phyloP scores from a whole-genome alignment of 306 rosid species.

The Acacia crassicarpa region DNA sequence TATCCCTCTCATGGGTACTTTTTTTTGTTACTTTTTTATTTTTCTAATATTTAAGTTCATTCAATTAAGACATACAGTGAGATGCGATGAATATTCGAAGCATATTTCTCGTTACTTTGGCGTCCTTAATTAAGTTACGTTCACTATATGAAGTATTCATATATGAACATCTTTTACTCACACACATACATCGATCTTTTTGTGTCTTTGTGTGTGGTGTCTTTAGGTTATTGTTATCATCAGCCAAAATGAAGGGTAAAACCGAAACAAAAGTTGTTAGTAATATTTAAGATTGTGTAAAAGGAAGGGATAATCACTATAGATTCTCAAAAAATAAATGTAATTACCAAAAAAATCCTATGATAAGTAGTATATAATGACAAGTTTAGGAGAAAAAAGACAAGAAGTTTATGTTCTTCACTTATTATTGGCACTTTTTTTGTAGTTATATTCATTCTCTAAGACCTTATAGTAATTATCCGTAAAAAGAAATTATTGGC shows the following conservation, averaged over 20 bases:
- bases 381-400: no score
- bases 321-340: no score
- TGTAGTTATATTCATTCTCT: no score
- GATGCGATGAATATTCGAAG: conserved; percentile 39
- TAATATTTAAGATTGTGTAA: not conserved
- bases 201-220: not conserved
- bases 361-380: no score
- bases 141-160: not conserved
- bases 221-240: not conserved
- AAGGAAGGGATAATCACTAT: no score
- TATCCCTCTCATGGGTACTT: not conserved
- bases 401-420: no score
- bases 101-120: conserved; percentile 15
- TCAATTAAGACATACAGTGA: conserved; percentile 20
- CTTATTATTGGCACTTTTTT: no score
- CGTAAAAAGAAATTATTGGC: not conserved
- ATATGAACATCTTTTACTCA: not conserved
- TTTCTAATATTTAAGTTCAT: conserved; percentile 19
- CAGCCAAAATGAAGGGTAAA: not conserved
- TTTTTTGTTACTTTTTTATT: not conserved
- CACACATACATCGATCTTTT: no score
- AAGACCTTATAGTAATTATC: no score
- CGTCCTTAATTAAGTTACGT: not conserved
- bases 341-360: no score
- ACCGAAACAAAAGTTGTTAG: not conserved